Evolutionary conservation across 1,139 yeast genomes (phyloP), one percentile per base, ranked within the genome.

Genomic region (Protomyces lactucae-debilis): DNA sequence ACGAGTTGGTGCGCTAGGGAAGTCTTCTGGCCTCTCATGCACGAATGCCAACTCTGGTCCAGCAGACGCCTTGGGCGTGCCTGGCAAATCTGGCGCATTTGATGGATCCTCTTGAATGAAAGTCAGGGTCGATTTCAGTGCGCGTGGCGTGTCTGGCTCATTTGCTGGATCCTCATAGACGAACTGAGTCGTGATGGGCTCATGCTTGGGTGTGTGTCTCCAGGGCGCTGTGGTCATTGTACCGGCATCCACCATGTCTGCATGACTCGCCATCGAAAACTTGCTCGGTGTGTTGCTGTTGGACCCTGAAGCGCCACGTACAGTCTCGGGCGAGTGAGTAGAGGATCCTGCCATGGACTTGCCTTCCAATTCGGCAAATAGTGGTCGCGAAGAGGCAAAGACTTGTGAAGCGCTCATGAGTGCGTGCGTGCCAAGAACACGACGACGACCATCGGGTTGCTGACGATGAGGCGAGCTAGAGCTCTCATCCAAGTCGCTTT

Each of bases 191-290:
- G 54, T 51, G 16, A 18, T 21, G 8, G 60, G 54, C 48, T 18
- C 16, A n/a, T 18, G 23, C 21, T 18, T n/a, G 9, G 48, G 48
- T 18, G 48, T 16, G 8, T 18, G 12, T 18, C 48, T 18, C 60
- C 60, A 56, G 35, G 60, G 45, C 3, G 32, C 60, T 25, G 48
- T 52, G 4, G 60, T 56, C 60, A 56, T 56, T 32, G 48, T 46
- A 35, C 60, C 36, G 16, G 45, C 45, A 21, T 43, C 48, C 10
- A 43, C 25, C 48, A 18, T 43, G 14, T 43, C 25, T 43, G 25
- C 23, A 18, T 18, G 16, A n/a, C 18, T 21, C 16, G 48, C 25
- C 25, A 43, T 10, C 16, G 48, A 43, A 18, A 16, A 10, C 48
- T 43, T 43, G 25, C 25, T 43, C 3, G 48, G 48, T 10, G 48